These are phyloP conservation scores for Colletotrichum sojae DNA, from an alignment of 2,329 filamentous ascomycete species.

Conservation along the genomic window DNA sequence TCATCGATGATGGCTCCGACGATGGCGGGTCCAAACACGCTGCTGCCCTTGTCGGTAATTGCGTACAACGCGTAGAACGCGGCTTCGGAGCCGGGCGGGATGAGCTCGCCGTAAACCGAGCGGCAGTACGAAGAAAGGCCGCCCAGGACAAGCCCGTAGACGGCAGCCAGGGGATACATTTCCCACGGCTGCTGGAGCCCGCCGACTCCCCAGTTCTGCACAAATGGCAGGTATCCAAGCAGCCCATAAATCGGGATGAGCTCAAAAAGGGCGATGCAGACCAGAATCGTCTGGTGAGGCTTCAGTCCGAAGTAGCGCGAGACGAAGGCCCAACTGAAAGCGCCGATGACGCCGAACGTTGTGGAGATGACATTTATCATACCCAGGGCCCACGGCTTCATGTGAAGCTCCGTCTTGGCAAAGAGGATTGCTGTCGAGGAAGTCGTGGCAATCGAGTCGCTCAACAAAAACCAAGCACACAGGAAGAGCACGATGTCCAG, in stretches of 20 bases:
- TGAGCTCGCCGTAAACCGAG: constrained; percentile 91
- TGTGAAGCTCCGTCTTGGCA: constrained; percentile 91
- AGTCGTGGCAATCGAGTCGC: constrained; percentile 94
- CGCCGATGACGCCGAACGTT: constrained; percentile 84
- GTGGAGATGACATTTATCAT: constrained; percentile 96
- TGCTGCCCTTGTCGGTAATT: constrained; percentile 97
- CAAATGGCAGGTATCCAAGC: constrained; percentile 86
- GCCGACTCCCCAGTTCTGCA: constrained; percentile 80
- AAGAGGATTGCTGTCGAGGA: constrained; percentile 96
- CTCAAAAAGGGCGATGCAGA: constrained; percentile 93
- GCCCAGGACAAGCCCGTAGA: constrained; percentile 96
- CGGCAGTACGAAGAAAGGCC: constrained; percentile 93
- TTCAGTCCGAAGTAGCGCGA: constrained; percentile 78
- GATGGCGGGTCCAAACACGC: constrained; percentile 93
- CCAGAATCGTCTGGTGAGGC: constrained; percentile 89
- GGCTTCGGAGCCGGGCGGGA: constrained; percentile 93
- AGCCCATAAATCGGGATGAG: constrained; percentile 93
- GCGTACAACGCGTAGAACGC: constrained; percentile 98
- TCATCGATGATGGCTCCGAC: constrained; percentile 93
- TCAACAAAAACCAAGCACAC: constrained; percentile 93
- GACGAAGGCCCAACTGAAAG: constrained; percentile 89
- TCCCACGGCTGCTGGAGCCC: constrained; percentile 97
- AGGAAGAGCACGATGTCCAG: constrained; percentile 85
- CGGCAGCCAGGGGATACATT: constrained; percentile 91
- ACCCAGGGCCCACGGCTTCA: constrained; percentile 89